phyloP scores from a whole-genome alignment of 1,284 basidiomycete genomes.

The Trichosporon inkin region DNA sequence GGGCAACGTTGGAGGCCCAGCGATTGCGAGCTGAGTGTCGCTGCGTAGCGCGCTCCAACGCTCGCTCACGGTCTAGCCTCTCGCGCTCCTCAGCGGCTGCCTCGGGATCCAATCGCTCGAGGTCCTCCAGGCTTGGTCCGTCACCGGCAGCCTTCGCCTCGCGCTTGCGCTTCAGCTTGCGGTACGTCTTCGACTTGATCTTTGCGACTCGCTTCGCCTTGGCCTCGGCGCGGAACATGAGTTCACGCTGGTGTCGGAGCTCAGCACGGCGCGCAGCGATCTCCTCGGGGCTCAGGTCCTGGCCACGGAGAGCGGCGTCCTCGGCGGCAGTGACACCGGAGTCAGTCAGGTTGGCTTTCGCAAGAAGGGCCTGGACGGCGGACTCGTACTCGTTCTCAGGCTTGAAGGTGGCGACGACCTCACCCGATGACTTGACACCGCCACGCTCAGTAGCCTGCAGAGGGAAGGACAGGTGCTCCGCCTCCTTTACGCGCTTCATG shows the following conservation, averaged over 20 bases:
- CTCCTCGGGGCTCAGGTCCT: conserved; percentile 73
- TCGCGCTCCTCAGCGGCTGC: conserved; percentile 59
- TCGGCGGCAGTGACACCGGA: conserved; percentile 72
- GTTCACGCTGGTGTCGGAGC: conserved; percentile 80
- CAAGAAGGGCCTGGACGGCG: conserved; percentile 69
- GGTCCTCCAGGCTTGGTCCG: conserved; percentile 52
- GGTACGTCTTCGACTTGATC: conserved; percentile 93
- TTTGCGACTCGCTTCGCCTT: conserved; percentile 88
- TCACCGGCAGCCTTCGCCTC: conserved; percentile 58
- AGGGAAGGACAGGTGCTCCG: conserved; percentile 88
- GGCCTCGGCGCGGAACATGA: conserved; percentile 88
- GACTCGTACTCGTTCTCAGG: conserved; percentile 74
- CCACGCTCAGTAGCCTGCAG: conserved; percentile 66
- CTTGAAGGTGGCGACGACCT: conserved; percentile 60
- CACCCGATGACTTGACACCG: conserved; percentile 44
- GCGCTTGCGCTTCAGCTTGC: conserved; percentile 77
- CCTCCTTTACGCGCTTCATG: conserved; percentile 84
- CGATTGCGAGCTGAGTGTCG: conserved; percentile 64
- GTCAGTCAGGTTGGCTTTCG: conserved; percentile 72
- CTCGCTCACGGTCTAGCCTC: conserved; percentile 71
- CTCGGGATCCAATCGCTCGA: conserved; percentile 54
- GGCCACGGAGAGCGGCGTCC: conserved; percentile 67
- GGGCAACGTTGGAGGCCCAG: conserved; percentile 48
- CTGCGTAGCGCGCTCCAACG: conserved; percentile 78
- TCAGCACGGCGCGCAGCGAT: conserved; percentile 73